These are phyloP conservation scores for Aspergillus homomorphus DNA, from an alignment of 495 filamentous ascomycete species.

Conservation along the genomic window DNA sequence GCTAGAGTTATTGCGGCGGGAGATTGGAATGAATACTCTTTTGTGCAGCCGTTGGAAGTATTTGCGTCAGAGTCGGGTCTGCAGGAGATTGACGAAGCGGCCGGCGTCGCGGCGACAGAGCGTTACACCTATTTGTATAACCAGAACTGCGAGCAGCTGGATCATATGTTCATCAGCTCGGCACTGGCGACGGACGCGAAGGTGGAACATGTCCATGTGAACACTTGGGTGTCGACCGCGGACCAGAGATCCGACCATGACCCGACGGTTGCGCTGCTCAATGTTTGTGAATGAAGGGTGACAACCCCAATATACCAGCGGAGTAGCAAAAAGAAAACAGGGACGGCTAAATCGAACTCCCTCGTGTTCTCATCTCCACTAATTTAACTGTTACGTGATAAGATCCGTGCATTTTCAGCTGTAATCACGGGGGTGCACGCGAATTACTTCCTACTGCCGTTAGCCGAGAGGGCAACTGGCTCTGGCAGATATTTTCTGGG, in stretches of 20 bases:
- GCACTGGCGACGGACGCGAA: conserved; percentile 3
- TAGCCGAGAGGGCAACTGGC: not conserved
- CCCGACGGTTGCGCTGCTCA: conserved; percentile 52
- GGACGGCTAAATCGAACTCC: not conserved
- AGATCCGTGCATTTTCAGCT: not conserved
- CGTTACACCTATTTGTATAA: conserved; percentile 60
- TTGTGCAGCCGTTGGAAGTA: conserved; percentile 46
- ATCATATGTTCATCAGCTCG: conserved; percentile 59
- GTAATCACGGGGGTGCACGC: not conserved
- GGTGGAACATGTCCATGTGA: conserved; percentile 61
- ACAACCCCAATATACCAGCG: not conserved
- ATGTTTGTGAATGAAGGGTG: conserved; percentile 39
- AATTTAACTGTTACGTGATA: not conserved
- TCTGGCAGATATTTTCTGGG: not conserved
- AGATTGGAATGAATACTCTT: conserved; percentile 64
- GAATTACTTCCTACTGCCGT: not conserved
- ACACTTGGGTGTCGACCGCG: conserved; percentile 51
- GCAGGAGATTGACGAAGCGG: conserved; percentile 52
- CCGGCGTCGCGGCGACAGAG: conserved; percentile 41
- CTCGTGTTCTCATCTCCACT: not conserved
- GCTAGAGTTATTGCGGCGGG: conserved; percentile 51
- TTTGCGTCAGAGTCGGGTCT: conserved; percentile 43
- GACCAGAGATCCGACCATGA: conserved; percentile 57
- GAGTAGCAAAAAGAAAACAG: not conserved
- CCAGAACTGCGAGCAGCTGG: conserved; percentile 54